Evolutionary conservation across 306 rosid species (phyloP).

Genomic region (Glycine soja): DNA sequence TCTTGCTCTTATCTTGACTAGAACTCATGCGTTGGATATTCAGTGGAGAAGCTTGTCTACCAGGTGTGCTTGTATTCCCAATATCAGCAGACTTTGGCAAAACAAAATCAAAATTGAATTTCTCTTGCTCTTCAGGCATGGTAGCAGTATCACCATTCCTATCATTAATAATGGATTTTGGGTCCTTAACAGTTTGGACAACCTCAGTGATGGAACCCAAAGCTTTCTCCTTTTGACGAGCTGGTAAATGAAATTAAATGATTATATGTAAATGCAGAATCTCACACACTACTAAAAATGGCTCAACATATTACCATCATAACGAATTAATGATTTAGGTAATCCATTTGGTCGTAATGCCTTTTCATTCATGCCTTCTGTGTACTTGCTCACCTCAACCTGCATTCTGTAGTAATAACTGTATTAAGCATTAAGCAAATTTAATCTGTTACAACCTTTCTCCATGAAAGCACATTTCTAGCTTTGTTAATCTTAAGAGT

Average conservation of each 20-base stretch:
- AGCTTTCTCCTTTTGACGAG: constrained; percentile 90
- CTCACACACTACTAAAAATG: background rate
- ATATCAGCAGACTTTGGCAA: constrained; percentile 65
- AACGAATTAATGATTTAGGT: constrained; percentile 83
- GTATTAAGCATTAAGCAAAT: constrained; percentile 31
- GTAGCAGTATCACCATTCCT: constrained; percentile 48
- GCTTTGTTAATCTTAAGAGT: constrained; percentile 6
- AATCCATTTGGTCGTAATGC: constrained; percentile 79
- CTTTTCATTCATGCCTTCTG: constrained; percentile 86
- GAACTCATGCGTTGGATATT: constrained; percentile 52
- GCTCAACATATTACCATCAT: constrained; percentile 64
- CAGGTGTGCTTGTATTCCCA: constrained; percentile 50
- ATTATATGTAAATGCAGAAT: constrained; percentile 38
- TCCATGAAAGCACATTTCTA: background rate
- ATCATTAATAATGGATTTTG: constrained; percentile 55
- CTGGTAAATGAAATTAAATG: constrained; percentile 59
- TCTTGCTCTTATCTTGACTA: constrained; percentile 50
- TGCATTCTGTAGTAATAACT: constrained; percentile 73
- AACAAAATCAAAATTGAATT: constrained; percentile 56
- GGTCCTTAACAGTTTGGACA: constrained; percentile 79
- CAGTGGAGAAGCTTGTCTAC: constrained; percentile 53
- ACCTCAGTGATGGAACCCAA: constrained; percentile 83
- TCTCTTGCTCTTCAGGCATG: constrained; percentile 64
- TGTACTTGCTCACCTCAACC: constrained; percentile 94
- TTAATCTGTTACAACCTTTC: background rate